A percentile compares a stretch with the other conserved stretches of the same genome.
Evolutionary conservation across 2,329 filamentous ascomycete genomes (phyloP).

Genomic region (Cercospora zeae-maydis): DNA sequence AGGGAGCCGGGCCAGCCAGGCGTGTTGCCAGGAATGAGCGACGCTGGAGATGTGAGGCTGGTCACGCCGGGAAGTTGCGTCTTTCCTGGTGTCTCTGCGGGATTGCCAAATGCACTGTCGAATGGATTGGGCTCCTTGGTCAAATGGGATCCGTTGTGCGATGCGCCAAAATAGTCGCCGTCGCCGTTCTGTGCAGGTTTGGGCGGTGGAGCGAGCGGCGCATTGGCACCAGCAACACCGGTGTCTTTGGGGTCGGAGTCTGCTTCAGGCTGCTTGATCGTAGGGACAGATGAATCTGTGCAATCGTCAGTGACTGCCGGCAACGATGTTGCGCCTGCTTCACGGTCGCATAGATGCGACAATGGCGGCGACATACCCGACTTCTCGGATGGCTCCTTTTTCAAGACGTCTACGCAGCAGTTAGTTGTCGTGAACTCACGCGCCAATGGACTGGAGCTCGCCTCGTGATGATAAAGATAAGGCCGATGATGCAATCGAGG

Average conservation of each 20-base stretch:
- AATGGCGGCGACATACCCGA: slow-evolving; percentile 19
- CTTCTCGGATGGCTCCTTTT: slow-evolving; percentile 23
- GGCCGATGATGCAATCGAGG: slow-evolving; percentile 9
- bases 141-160: slow-evolving; percentile 48
- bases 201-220: slow-evolving; percentile 52
- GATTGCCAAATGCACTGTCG: slow-evolving; percentile 81
- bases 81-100: slow-evolving; percentile 74
- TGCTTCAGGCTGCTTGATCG: slow-evolving; percentile 36
- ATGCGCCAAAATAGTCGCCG: slow-evolving; percentile 50
- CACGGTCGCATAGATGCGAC: not conserved
- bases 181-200: slow-evolving; percentile 45
- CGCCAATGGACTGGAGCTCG: slow-evolving; percentile 6
- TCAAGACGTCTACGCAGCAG: slow-evolving; percentile 18
- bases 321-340: not conserved
- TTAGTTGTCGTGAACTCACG: slow-evolving; percentile 13
- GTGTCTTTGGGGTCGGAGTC: slow-evolving; percentile 29
- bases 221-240: slow-evolving; percentile 40
- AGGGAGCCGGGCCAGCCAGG: slow-evolving; percentile 83
- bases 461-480: not conserved
- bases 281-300: slow-evolving; percentile 28
- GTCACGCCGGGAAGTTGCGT: slow-evolving; percentile 83
- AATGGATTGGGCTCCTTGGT: slow-evolving; percentile 92
- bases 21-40: slow-evolving; percentile 69
- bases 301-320: slow-evolving; percentile 4
- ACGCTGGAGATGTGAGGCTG: slow-evolving; percentile 83